Evolutionary conservation across 1,139 yeast species (phyloP), one percentile per base, ranked within the genome.

Genomic region (Yamadazyma trypodendri): DNA sequence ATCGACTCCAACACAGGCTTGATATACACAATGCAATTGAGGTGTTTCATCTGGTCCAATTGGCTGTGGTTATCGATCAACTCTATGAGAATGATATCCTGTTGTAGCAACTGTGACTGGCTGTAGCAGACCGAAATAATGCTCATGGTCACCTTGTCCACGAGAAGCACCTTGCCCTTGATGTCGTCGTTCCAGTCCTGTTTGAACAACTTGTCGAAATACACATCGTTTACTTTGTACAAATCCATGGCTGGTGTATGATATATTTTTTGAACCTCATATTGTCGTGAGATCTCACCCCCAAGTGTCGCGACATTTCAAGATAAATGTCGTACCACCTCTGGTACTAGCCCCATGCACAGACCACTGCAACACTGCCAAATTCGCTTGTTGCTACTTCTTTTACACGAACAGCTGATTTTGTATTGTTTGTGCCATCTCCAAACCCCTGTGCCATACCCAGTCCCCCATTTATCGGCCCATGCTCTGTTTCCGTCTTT

Each of bases 101-200:
- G 79, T 46, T 84, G 81, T 34, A 92, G 72, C 36, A 92, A 71
- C 46, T 83, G 85, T 5, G 95, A 82, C 59, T 94, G 98, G 2
- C 96, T 84, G 31, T 95, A 79, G 48, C 85, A 79, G 75, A 92
- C 74, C 12, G 97, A 88, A 16, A 94, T 79, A 21, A 89, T 79
- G 0, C 89, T 74, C 12, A 95, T 85, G 36, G 99, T 92, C 48
- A 73, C 71, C 39, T 76, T 68, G 56, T 92, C 99, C 40, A 94
- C 72, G 31, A 92, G 68, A 27, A 92, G 68, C 24, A 90, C 95
- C 45, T 79, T 80, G 40, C 90, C 81, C 48, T 77, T 76, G 32
- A 68, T 59, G 8, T 43, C 52, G 24, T 43, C 43, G 37, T 47
- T 23, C 52, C 54, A 39, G 34, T 47, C 42, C 43, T 49, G 44